Base-by-base conservation (phyloP, 306 rosid genomes). In the Dalbergia oliveri region DNA sequence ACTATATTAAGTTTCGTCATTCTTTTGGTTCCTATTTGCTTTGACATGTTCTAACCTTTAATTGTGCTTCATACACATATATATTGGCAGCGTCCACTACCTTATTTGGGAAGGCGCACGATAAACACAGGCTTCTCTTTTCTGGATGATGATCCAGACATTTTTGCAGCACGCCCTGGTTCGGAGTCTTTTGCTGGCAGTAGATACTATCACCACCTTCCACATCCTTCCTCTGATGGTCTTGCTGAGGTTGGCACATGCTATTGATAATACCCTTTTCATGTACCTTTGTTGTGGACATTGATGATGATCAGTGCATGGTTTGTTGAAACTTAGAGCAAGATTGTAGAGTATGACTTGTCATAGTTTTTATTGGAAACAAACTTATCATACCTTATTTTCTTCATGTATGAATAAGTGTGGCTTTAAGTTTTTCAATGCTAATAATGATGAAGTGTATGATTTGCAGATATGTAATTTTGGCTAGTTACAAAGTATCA, bases 161-260 rank as follows among this genome's bases (percentile, higher is more conserved):
- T 88, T 63, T 84, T 89, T 47, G 15, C 84, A 3, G 33, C 87
- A 10, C 86, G 79, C 13, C 79, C 83, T 56, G 88, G 81, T 1
- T 77, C 87, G 9, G 98, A 91, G 44, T 83, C 87, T 6, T 86
- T 84, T 66, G 82, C 90, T n/a, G 79, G 83, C 59, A 37, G 78
- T 79, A 87, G 94, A 73, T 87, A 83, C 80, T 85, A 81, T 86
- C 88, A 89, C 16, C 91, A 88, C 70, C 78, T 83, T 84, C 90
- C 89, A 50, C 91, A 83, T 73, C 86, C 92, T 67, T 90, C 95
- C 15, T 77, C 97, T 13, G 93, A 91, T 73, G 91, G 87, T 78
- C 84, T 89, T 37, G 87, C 97, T 72, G 92, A 93, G 99, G 98
- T 95, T 74, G 51, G 86, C 53, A 56, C 44, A 35, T 54, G 9